phyloP scores from a whole-genome alignment of 768 basidiomycete genomes.

The Strobilomyces echinocephalus region DNA sequence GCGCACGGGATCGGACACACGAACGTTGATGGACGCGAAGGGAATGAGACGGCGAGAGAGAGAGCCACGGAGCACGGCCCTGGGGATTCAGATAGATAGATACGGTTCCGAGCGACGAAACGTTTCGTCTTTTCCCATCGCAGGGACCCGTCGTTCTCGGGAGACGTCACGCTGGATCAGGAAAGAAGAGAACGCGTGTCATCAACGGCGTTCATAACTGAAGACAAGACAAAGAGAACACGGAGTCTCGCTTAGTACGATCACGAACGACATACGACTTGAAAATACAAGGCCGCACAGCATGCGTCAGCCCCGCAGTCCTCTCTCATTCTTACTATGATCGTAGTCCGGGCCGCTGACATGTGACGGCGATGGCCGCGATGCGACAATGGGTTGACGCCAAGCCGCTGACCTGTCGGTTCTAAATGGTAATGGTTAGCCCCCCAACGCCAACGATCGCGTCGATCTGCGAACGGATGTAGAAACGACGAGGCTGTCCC shows the following conservation, averaged over 20 bases:
- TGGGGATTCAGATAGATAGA: background rate
- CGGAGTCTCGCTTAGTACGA: too few relatives aligned
- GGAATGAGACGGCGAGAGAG: background rate
- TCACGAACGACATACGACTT: too few relatives aligned
- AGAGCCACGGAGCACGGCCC: background rate
- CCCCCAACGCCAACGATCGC: background rate
- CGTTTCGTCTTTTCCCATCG: background rate
- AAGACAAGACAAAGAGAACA: too few relatives aligned
- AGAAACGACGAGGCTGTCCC: too few relatives aligned
- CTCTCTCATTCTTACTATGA: background rate
- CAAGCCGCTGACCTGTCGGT: background rate
- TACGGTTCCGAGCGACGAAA: background rate
- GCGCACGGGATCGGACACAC: too few relatives aligned
- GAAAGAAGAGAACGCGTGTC: background rate
- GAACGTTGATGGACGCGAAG: background rate
- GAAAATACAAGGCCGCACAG: background rate
- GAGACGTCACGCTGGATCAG: background rate
- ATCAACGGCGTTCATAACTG: background rate
- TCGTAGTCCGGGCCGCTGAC: background rate
- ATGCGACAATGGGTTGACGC: too few relatives aligned
- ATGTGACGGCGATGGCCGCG: too few relatives aligned
- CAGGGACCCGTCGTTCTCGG: constrained; percentile 4
- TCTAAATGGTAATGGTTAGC: too few relatives aligned
- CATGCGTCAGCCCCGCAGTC: background rate
- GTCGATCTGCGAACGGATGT: background rate